Base-by-base conservation (phyloP, 2,329 filamentous ascomycete genomes). In the Colletotrichum theobromicola region DNA sequence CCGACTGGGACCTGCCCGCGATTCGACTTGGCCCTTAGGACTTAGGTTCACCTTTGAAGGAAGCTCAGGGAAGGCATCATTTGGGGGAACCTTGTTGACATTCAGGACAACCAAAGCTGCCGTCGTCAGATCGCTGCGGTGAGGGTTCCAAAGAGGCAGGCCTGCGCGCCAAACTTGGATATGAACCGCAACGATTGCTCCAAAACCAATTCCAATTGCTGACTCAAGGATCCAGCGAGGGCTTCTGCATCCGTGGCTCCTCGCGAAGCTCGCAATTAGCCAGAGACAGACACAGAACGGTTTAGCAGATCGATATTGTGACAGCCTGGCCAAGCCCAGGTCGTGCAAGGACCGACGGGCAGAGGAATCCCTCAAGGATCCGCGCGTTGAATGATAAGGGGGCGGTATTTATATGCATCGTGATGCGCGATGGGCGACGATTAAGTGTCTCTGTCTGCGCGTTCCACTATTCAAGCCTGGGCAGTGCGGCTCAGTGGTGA, bases 51-150 rank as follows among this genome's bases (percentile, higher is more conserved):
- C 68, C 62, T 67, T 58, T 63, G 21, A 57, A 72, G 53, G 28
- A 72, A 60, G 28, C 42, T 53, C 62, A 67, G 68, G 72, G 68
- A 72, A 67, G 34, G 18, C 26, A 34, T 72, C 68, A 34, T 42
- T 18, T 61, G 13, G 67, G 67, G 66, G 30, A 60, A 70, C 71
- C 67, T 74, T 71, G 67, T 37, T 42, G 18, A 50, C 24, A 30
- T 65, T 34, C 42, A 50, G 42, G 42, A 46, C 42, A 58, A 32
- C 28, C n/a, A 26, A 46, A 63, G 42, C 34, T 55, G 35, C 58
- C 42, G 55, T 72, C 32, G 28, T 63, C 57, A 13, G 42, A 72
- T 67, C 62, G 46, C 34, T 58, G 55, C 68, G 72, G 35, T 37
- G 65, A 34, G 50, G 60, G 53, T 60, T 34, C 35, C 55, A 21